Conservation (phyloP, 768 basidiomycete species). For the Auricularia sp. region DNA sequence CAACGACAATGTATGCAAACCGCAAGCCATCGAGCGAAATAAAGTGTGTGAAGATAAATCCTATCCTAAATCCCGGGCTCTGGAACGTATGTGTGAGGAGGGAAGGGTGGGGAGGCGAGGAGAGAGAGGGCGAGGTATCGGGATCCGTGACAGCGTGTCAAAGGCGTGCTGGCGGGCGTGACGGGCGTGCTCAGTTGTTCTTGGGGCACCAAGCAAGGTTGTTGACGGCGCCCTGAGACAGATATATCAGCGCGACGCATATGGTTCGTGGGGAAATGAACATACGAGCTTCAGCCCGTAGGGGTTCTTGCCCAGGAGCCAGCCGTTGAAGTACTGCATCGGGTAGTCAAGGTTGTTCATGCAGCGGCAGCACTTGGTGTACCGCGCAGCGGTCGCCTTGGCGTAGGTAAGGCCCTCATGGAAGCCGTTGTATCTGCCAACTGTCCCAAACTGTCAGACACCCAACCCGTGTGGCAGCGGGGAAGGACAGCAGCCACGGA, state of each 20-base stretch:
- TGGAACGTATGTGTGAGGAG: background rate
- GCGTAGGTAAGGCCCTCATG: background rate
- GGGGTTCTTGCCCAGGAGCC: background rate
- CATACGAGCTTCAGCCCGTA: background rate
- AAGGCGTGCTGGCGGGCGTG: background rate
- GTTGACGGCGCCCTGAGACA: background rate
- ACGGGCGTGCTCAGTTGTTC: background rate
- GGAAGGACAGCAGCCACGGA: background rate
- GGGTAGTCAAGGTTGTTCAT: background rate
- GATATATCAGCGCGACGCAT: background rate
- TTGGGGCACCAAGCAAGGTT: background rate
- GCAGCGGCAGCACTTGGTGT: background rate
- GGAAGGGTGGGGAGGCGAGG: background rate
- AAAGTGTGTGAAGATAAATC: background rate
- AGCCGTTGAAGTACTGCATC: slow-evolving; percentile 2
- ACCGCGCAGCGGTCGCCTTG: background rate
- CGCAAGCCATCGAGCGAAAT: background rate
- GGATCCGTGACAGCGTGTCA: background rate
- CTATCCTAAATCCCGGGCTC: too few relatives aligned
- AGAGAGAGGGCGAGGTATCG: background rate
- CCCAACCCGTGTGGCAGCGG: background rate
- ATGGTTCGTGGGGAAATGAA: background rate
- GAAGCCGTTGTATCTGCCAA: background rate
- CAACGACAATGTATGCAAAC: too few relatives aligned
- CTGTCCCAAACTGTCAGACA: background rate